These are phyloP conservation scores for Scopulariopsis brevicaulis DNA, from an alignment of 2,329 filamentous ascomycete genomes.

Conservation along the genomic window DNA sequence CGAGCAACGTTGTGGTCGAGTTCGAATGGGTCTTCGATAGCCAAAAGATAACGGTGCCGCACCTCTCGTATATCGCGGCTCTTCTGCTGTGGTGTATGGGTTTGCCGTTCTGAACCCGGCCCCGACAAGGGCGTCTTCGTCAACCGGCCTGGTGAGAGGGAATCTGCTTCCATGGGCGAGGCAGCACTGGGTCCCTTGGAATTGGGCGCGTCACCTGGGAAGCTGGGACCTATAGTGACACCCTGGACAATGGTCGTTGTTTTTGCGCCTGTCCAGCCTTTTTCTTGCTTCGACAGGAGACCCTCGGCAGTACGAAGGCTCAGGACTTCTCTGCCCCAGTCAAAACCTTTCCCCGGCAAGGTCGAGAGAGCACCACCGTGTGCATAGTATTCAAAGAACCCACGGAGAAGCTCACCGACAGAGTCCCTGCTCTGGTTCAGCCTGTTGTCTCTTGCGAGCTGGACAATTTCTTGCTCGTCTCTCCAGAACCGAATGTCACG, in stretches of 20 bases:
- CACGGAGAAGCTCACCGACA: constrained; percentile 60
- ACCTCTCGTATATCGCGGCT: constrained; percentile 46
- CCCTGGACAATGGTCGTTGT: constrained; percentile 32
- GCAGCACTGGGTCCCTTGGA: background rate
- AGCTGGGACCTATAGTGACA: background rate
- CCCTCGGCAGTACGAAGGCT: constrained; percentile 65
- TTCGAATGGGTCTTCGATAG: constrained; percentile 89
- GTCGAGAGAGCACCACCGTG: constrained; percentile 43
- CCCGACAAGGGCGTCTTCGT: background rate
- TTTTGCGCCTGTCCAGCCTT: constrained; percentile 79
- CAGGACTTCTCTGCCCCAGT: constrained; percentile 71
- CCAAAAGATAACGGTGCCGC: constrained; percentile 71
- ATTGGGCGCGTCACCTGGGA: background rate
- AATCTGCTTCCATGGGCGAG: background rate
- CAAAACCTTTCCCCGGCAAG: constrained; percentile 47
- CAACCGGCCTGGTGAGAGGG: background rate
- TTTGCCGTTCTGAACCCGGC: background rate
- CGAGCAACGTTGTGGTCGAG: constrained; percentile 77
- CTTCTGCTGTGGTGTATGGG: background rate
- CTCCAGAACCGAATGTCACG: constrained; percentile 68
- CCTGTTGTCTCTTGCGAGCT: constrained; percentile 42
- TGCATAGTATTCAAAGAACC: constrained; percentile 84
- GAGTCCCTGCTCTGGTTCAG: constrained; percentile 60
- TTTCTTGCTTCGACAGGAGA: constrained; percentile 60
- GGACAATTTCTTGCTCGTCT: constrained; percentile 57